Base-by-base conservation (phyloP, 768 basidiomycete genomes). In the Tulasnella sp. region DNA sequence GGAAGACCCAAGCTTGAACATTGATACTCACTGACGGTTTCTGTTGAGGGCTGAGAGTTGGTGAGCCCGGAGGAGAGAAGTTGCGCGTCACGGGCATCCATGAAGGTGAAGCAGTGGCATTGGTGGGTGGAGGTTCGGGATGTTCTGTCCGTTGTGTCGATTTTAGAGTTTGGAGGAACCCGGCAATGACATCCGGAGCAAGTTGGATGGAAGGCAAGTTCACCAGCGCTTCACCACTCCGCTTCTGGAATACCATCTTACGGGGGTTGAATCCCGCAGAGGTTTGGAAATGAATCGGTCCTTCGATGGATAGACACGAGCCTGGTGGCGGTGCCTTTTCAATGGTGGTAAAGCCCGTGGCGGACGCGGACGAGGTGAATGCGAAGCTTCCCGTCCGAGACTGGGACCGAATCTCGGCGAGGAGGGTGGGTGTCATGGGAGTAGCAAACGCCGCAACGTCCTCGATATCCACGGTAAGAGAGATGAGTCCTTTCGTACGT, bases 251-350 rank as follows among this genome's bases (percentile, higher is more conserved):
- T 23, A 69, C 67, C 19, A 79, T 77, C 50, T 74, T 71, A 59
- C 76, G 75, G 4, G 83, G 83, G 66, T 76, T 77, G 63, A 85
- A 79, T 46, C 73, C 71, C 42, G 77, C 69, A 11, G 75, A 77
- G n/a, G 74, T 70, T 34, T 65, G 65, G 36, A 80, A 67, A 49
- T 71, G 68, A 43, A 79, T 70, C 0, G 68, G 63, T 5, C 75
- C 73, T 6, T 77, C 75, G 15, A 78, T 68, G 52, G 68, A 68
- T 14, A 83, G 61, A 60, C 82, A 77, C 12, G 45, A 25, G 12
- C 40, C 27, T 2, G 54, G 41, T 32, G 54, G 54, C 1, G 32
- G 54, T 32, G 54, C 23, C 42, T 34, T 57, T 31, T 34, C 41
- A 12, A 32, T 35, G 9, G 39, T 27, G 8, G 29, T 31, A 31